Evolutionary conservation across 2,329 filamentous ascomycete species (phyloP), one percentile per base, ranked within the genome.

Genomic region (Rachicladosporium sp.): DNA sequence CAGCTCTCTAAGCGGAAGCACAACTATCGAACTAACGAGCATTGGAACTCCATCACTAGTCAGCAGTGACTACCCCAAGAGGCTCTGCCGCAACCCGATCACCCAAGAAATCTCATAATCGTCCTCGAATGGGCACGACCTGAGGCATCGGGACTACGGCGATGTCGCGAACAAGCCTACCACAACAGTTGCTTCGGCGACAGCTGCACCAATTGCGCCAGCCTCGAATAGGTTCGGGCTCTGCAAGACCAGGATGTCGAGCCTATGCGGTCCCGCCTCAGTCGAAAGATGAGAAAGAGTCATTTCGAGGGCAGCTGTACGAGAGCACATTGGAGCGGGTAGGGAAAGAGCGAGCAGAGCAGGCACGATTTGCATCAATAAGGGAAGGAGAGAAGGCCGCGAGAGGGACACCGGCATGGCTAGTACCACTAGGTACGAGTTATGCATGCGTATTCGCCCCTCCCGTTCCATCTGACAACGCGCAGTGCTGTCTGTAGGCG

Each of bases 261-360:
- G 33, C 46, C 31, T 65, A 63, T 36, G 59, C 57, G 35, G 51
- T 56, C 10, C 42, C 48, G 7, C 60, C 60, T 29, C 50, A 61
- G 41, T 51, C 58, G 7, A 48, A 53, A 21, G 62, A 63, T 29
- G 52, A 61, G 43, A 40, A 43, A 27, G 52, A 57, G 21, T 67
- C 70, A 1, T 80, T 80, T 61, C 71, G 74, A 52, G 66, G 68
- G 29, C 75, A 80, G 54, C 50, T 80, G 33, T 78, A 76, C 46
- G 71, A 78, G 52, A 78, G 73, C 47, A 77, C 76, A 10, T 61
- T 68, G 31, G 66, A 74, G 50, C 67, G 76, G 33, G 54, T 80
- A 44, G 63, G 72, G 53, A 66, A 70, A 36, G 76, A 80, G 50
- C 67, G 71, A 39, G 70, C 67, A 15, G 70, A 76, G 51, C 70